phyloP scores from a whole-genome alignment of 1,284 basidiomycete species.

The Jaminaea rosea region DNA sequence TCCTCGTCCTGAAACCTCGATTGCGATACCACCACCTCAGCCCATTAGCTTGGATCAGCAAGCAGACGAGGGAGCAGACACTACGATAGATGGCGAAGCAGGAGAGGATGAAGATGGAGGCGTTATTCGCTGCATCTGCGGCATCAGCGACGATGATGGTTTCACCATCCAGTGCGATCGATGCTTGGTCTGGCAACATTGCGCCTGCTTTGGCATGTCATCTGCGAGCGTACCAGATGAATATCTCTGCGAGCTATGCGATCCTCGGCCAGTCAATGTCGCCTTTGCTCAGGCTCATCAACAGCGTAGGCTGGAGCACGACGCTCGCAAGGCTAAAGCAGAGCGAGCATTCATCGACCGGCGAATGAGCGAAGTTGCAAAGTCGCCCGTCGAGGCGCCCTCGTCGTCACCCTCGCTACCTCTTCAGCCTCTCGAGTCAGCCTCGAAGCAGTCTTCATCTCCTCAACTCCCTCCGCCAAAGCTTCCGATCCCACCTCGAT shows the following conservation, averaged over 20 bases:
- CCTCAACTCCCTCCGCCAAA: no score
- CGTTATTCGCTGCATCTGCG: constrained; percentile 59
- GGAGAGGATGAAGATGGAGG: constrained; percentile 16
- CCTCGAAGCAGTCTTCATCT: no score
- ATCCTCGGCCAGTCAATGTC: constrained; percentile 38
- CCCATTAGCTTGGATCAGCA: no score
- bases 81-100: constrained; percentile 1
- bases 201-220: constrained; percentile 63
- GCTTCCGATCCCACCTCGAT: constrained; percentile 1
- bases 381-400: background rate
- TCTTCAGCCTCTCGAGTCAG: no score
- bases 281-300: constrained; percentile 37
- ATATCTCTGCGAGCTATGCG: constrained; percentile 50
- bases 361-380: background rate
- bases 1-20: no score
- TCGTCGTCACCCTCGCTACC: no score
- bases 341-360: background rate
- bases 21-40: no score
- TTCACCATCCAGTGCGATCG: constrained; percentile 85
- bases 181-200: constrained; percentile 84
- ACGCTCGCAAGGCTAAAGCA: constrained; percentile 28
- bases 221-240: constrained; percentile 60
- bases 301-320: constrained; percentile 34
- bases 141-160: constrained; percentile 66
- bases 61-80: no score